These are phyloP conservation scores for Rhodomyrtus psidioides DNA, from an alignment of 441 rosid genomes.

Conservation along the genomic window DNA sequence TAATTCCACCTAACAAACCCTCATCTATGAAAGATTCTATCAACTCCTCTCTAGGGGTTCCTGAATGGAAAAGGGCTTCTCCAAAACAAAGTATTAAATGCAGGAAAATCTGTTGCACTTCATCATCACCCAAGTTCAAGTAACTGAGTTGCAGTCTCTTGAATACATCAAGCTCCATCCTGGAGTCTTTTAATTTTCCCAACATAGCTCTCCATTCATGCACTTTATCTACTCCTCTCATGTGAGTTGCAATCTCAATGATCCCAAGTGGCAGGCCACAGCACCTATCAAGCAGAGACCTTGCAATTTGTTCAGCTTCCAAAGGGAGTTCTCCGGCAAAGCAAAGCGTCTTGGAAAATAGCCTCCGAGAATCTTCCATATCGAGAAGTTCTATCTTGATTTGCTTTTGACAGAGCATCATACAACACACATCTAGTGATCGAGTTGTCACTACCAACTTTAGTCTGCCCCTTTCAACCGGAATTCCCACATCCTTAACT, in stretches of 20 bases:
- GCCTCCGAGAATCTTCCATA: accelerated
- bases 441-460: neutral
- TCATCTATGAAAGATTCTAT: neutral
- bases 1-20: neutral
- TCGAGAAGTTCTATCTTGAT: accelerated
- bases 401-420: neutral
- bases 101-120: neutral
- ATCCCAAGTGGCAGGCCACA: neutral
- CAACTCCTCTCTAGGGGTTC: accelerated
- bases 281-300: neutral
- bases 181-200: accelerated
- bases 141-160: neutral
- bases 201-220: neutral
- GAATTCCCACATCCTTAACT: neutral
- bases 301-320: neutral
- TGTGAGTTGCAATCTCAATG: neutral
- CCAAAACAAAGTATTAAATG: neutral
- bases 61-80: neutral
- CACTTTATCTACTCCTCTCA: neutral
- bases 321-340: accelerated
- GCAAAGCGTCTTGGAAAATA: accelerated
- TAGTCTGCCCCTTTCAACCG: accelerated
- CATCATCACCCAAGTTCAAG: neutral
- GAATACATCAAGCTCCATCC: accelerated
- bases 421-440: neutral